Evolutionary conservation across 192 early-diverging fungal genomes (phyloP).

Genomic region (Thoreauomyces humboldtii): DNA sequence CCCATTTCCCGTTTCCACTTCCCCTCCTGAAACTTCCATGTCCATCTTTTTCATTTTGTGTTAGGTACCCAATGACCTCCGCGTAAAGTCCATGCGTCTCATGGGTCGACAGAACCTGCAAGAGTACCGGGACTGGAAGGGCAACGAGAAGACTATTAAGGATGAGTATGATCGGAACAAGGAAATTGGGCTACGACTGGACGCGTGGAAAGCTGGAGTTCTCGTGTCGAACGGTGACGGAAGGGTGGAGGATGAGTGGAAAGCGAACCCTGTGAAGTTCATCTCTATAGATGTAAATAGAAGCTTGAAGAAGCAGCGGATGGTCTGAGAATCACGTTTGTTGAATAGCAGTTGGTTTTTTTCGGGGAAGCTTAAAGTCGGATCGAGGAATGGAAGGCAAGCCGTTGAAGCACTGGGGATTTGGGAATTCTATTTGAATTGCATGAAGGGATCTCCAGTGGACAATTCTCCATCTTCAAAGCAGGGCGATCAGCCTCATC

Average conservation of each 20-base stretch:
- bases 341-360: too few relatives aligned
- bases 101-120: slow-evolving; percentile 87
- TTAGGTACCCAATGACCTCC: slow-evolving; percentile 70
- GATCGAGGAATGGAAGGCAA: too few relatives aligned
- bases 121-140: slow-evolving; percentile 83
- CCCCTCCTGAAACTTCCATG: not conserved
- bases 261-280: slow-evolving; percentile 9
- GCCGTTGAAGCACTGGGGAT: too few relatives aligned
- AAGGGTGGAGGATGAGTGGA: slow-evolving; percentile 41
- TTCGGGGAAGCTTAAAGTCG: too few relatives aligned
- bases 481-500: too few relatives aligned
- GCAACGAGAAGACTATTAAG: slow-evolving; percentile 63
- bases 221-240: slow-evolving; percentile 85
- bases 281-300: too few relatives aligned
- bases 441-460: too few relatives aligned
- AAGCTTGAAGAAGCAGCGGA: too few relatives aligned
- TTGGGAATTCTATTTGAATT: too few relatives aligned
- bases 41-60: not conserved
- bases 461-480: too few relatives aligned
- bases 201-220: slow-evolving; percentile 75
- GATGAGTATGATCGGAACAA: slow-evolving; percentile 79
- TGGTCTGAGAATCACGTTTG: too few relatives aligned
- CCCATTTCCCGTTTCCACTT: slow-evolving; percentile 7
- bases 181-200: slow-evolving; percentile 70
- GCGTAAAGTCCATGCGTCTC: slow-evolving; percentile 78